Base-by-base conservation (phyloP, 371 early-diverging fungal species). In the Lichtheimia ramosa region DNA sequence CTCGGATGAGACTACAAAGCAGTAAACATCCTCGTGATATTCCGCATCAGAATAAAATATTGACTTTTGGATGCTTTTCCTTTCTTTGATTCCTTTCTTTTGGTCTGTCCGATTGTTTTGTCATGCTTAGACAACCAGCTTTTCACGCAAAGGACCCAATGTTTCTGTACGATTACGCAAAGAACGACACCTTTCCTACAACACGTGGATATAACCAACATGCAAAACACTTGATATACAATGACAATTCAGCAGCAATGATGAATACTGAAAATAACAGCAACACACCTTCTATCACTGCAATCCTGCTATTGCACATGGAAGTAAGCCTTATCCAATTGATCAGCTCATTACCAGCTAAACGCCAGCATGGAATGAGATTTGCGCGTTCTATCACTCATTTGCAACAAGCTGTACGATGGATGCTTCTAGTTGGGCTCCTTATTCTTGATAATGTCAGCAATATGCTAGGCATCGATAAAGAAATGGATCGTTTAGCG, bases 271-370 rank as follows among this genome's bases (percentile, higher is more conserved):
- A 21, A 46, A 46, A 14, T 16, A 34, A 6, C 21, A 46, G 5
- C 46, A 46, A 46, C 1, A 3, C 46, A 46, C 75, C 75, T 20
- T 75, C 75, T 1, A 62, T 73, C 23, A 75, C 70, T 13, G 62
- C 75, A 23, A 70, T 75, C 39, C 56, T 65, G 20, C 51, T 75
- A 39, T 61, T 75, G n/a, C 73, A 75, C 34, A 23, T 67, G 2
- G 68, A 75, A 61, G 73, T 70, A 14, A 61, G 57, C 18, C 43
- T 72, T 54, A 65, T 75, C 56, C 65, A 75, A 41, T 51, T 56
- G 5, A 58, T 75, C 13, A 58, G 62, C 25, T 48, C 59, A 18
- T 40, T 71, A 12, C 68, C 73, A 6, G 13, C 56, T 4, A 58
- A 62, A 21, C 59, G 43, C 15, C 53, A 53, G 16, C 23, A 49